Conservation (phyloP, 2,329 filamentous ascomycete species). For the Neophaeococcomyces aloes region DNA sequence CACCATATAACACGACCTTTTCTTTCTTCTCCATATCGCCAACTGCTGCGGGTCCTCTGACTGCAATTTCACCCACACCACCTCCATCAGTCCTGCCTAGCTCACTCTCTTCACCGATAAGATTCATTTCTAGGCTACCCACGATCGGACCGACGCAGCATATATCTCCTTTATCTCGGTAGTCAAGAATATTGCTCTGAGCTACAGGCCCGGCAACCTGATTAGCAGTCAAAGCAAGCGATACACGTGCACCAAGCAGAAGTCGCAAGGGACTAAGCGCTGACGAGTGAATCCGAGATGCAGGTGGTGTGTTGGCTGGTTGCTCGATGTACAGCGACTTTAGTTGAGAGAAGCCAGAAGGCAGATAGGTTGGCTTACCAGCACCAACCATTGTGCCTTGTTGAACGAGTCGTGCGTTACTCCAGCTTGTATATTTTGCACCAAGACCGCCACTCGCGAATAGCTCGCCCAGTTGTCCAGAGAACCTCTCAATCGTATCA, state of each 20-base stretch:
- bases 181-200: constrained; percentile 82
- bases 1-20: neutral
- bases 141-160: constrained; percentile 65
- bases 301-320: constrained; percentile 49
- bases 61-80: neutral
- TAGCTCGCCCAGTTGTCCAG: neutral
- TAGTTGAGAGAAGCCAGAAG: constrained; percentile 50
- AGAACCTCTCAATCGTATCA: neutral
- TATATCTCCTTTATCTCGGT: constrained; percentile 45
- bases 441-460: neutral
- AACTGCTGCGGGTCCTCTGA: constrained; percentile 1
- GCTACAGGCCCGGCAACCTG: constrained; percentile 81
- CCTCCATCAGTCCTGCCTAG: constrained; percentile 5
- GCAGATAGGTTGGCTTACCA: constrained; percentile 52
- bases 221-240: constrained; percentile 74
- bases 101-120: constrained; percentile 35
- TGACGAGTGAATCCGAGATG: constrained; percentile 54
- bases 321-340: constrained; percentile 74
- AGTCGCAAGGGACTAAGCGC: constrained; percentile 72
- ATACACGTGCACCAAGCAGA: constrained; percentile 65
- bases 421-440: constrained; percentile 4
- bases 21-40: constrained; percentile 2
- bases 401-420: constrained; percentile 5
- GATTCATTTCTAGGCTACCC: constrained; percentile 65
- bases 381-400: constrained; percentile 47